Percentiles rank a stretch among this genome's conserved stretches.
Conservation (phyloP, 805 yeast species). For the Komagataella kurtzmanii region DNA sequence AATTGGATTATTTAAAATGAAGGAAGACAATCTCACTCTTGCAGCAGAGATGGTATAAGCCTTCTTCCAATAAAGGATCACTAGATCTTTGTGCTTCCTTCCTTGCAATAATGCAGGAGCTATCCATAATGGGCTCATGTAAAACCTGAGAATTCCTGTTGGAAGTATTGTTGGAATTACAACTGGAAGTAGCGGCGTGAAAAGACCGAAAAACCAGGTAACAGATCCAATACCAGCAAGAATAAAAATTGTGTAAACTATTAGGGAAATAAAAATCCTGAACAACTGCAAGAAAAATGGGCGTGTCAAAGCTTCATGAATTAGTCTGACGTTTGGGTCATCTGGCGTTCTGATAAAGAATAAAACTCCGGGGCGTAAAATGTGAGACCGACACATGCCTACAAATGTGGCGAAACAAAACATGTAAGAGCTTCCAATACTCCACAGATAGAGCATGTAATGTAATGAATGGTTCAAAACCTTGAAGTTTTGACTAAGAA, state of each 20-base stretch:
- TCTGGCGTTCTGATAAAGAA: constrained; percentile 91
- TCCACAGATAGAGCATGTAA: constrained; percentile 28
- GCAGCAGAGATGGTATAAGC: constrained; percentile 43
- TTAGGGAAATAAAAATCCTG: constrained; percentile 58
- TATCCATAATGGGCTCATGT: not conserved
- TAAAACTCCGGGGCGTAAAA: constrained; percentile 79
- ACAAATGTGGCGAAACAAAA: constrained; percentile 74
- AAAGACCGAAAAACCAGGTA: constrained; percentile 31
- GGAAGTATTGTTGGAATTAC: not conserved
- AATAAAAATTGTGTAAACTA: constrained; percentile 64
- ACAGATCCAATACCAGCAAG: constrained; percentile 61
- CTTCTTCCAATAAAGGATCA: constrained; percentile 34
- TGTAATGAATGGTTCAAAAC: constrained; percentile 1
- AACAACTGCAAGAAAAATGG: constrained; percentile 63
- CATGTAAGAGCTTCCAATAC: constrained; percentile 77
- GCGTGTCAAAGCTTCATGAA: constrained; percentile 76
- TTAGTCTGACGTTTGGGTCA: constrained; percentile 76
- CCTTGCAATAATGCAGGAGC: not conserved
- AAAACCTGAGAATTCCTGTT: not conserved
- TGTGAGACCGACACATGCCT: constrained; percentile 61
- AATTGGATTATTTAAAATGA: constrained; percentile 48
- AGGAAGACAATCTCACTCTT: constrained; percentile 65
- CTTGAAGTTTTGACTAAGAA: not conserved
- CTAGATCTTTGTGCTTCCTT: constrained; percentile 16
- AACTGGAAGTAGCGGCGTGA: constrained; percentile 12